Evolutionary conservation across 306 rosid genomes (phyloP), one percentile per base, ranked within the genome.

Genomic region (Trifolium subterraneum): DNA sequence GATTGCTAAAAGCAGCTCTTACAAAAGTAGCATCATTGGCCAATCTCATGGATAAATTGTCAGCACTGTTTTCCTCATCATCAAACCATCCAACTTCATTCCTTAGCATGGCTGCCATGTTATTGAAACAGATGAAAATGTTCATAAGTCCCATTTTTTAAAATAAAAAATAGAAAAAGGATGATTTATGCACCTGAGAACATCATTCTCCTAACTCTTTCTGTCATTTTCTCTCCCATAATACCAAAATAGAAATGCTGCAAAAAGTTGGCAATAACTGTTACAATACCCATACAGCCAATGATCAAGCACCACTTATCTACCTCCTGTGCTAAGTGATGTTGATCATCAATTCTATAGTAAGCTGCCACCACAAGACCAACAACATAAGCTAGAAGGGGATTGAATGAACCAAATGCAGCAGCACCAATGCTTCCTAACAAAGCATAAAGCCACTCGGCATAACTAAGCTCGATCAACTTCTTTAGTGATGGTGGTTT

Each of bases 171-270:
- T 27, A 47, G 22, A 39, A 54, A 77, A 69, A 55, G 64, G 69
- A 84, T 72, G 29, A n/a, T 22, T 39, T 73, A 47, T 25, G 76
- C 72, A 91, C 98, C 98, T 89, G 98, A 93, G 82, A 93, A 93
- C 98, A 93, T 93, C 98, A 93, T 93, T 93, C 98, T 91, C 74
- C 98, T 87, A 88, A 93, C 96, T 73, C 98, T 89, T 74, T 93
- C 98, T 25, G 98, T 93, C 98, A 93, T 93, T 84, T 93, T 93
- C 88, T 93, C 98, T 70, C 98, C 98, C 98, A 93, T 93, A 36
- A 93, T 93, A 80, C 98, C 98, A 64, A 93, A 93, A 88, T 93
- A 93, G 82, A 93, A 93, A 80, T 93, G 98, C 86, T 93, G 98
- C 81, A 93, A 87, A 79, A 93, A 93, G 84, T 93, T 93, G 86